These are phyloP conservation scores for Magnolia officinalis DNA, from an alignment of 164 flowering plant species.

Conservation along the genomic window DNA sequence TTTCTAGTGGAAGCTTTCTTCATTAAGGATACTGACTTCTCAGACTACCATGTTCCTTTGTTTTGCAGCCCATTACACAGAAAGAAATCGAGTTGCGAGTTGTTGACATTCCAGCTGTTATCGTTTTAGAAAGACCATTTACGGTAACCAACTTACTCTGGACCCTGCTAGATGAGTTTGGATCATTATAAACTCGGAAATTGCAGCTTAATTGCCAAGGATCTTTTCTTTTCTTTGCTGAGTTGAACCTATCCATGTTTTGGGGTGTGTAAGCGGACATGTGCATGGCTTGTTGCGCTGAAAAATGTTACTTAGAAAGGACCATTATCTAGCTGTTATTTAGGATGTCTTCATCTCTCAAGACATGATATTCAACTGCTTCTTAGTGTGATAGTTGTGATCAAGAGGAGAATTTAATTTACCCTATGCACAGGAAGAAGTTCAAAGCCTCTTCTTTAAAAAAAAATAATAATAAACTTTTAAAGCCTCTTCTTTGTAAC, in stretches of 20 bases:
- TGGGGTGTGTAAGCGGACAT: not conserved
- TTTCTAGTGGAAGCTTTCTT: not conserved
- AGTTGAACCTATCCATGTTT: not conserved
- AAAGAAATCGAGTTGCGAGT: slow-evolving; percentile 79
- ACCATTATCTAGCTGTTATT: too few species aligned
- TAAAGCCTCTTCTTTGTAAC: too few species aligned
- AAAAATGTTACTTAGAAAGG: too few species aligned
- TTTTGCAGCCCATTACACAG: slow-evolving; percentile 64
- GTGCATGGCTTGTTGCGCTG: too few species aligned
- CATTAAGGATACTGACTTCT: not conserved
- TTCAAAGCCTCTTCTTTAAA: too few species aligned
- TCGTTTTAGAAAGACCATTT: slow-evolving; percentile 62
- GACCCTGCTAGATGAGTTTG: not conserved
- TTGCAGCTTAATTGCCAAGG: not conserved
- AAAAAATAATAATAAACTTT: too few species aligned
- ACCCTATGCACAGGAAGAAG: too few species aligned
- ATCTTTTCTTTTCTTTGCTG: not conserved
- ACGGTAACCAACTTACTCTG: slow-evolving; percentile 41
- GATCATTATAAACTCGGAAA: not conserved
- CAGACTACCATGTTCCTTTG: not conserved
- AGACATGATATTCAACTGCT: too few species aligned
- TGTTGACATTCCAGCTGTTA: slow-evolving; percentile 61
- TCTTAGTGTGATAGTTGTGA: too few species aligned
- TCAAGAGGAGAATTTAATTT: too few species aligned
- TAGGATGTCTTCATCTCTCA: too few species aligned